phyloP scores from a whole-genome alignment of 371 early-diverging fungal genomes.

The Mortierella sp. region DNA sequence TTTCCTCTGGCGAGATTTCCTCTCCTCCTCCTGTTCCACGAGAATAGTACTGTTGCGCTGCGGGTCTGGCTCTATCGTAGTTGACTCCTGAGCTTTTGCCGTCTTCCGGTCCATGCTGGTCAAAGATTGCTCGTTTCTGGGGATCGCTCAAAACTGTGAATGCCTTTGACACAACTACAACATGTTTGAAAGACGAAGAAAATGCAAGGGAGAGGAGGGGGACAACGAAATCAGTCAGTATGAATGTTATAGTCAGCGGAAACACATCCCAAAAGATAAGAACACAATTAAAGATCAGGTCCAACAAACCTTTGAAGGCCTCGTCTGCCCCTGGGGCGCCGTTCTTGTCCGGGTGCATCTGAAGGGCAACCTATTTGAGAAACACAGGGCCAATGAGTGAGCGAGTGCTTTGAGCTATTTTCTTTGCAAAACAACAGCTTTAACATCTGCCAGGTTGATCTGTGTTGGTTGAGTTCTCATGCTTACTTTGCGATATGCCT shows the following conservation, averaged over 20 bases:
- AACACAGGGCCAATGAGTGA: not conserved
- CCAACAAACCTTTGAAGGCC: conserved; percentile 89
- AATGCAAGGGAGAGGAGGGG: not conserved
- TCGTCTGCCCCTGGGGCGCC: conserved; percentile 97
- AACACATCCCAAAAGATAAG: not conserved
- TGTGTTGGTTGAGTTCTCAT: too few relatives aligned
- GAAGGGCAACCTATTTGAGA: conserved; percentile 85
- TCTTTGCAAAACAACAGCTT: not conserved
- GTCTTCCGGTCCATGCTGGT: conserved; percentile 87
- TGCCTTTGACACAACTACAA: conserved; percentile 88
- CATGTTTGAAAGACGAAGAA: not conserved
- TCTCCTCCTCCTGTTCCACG: conserved; percentile 58
- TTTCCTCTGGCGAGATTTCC: conserved; percentile 94
- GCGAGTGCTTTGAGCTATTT: not conserved
- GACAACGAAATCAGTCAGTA: not conserved
- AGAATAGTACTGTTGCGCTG: conserved; percentile 22
- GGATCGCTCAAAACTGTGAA: conserved; percentile 90
- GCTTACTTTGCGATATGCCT: conserved; percentile 94
- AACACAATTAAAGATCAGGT: not conserved
- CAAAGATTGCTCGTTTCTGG: conserved; percentile 89
- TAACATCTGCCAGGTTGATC: not conserved
- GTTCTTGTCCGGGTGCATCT: conserved; percentile 99
- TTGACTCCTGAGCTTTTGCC: conserved; percentile 55
- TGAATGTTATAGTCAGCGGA: not conserved
- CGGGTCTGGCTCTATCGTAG: conserved; percentile 39